Evolutionary conservation across 495 filamentous ascomycete species (phyloP).

Genomic region (Glonium stellatum): DNA sequence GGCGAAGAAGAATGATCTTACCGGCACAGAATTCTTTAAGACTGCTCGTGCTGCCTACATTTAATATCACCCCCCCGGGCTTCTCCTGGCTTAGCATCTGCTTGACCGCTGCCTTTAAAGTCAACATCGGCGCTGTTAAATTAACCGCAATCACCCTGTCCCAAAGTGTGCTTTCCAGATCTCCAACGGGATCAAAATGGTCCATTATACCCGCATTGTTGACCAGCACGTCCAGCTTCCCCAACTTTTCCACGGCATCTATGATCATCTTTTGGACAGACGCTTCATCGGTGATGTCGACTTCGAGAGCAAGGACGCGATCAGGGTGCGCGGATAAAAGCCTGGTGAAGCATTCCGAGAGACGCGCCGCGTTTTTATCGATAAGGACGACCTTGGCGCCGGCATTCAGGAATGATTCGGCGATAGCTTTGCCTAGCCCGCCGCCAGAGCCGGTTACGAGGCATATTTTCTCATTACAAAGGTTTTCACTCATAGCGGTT

Average conservation of each 20-base stretch:
- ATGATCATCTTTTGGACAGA: constrained; percentile 19
- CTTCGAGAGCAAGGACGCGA: constrained; percentile 17
- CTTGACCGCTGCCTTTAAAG: constrained; percentile 47
- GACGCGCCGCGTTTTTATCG: constrained; percentile 22
- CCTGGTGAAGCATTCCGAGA: constrained; percentile 14
- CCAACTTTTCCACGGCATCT: constrained; percentile 21
- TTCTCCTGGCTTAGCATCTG: constrained; percentile 40
- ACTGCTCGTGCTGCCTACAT: neutral
- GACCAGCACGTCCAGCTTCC: constrained; percentile 41
- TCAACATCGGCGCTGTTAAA: constrained; percentile 51
- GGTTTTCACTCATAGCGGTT: no score
- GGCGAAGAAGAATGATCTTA: neutral
- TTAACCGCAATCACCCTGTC: constrained; percentile 54
- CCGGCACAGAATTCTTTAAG: neutral
- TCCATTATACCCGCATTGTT: constrained; percentile 50
- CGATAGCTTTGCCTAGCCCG: constrained; percentile 29
- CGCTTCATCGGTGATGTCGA: constrained; percentile 19
- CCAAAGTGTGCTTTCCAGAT: constrained; percentile 46
- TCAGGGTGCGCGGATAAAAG: constrained; percentile 11
- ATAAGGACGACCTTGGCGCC: constrained; percentile 31
- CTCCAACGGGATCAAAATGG: constrained; percentile 49
- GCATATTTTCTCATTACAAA: neutral
- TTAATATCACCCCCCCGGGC: constrained; percentile 8
- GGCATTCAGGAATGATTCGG: constrained; percentile 17
- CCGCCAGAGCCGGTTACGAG: constrained; percentile 28